Base-by-base conservation (phyloP, 352 stramenopile genomes). In the Pythium folliculosum region DNA sequence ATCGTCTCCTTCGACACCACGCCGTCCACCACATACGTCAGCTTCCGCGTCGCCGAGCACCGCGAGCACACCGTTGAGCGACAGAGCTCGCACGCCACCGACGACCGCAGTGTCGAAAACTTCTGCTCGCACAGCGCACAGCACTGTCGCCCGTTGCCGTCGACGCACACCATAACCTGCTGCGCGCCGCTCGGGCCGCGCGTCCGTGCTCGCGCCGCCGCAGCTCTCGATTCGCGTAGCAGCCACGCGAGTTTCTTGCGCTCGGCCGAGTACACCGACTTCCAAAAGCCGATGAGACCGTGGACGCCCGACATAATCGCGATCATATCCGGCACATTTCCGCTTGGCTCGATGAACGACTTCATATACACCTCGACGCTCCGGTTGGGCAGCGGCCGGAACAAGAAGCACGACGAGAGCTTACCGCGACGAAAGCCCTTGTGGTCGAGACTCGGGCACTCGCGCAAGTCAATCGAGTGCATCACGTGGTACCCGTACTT, bases 401-500 rank as follows among this genome's bases (percentile, higher is more conserved):
- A 68, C 30, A 74, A 22, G 35, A 64, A 67, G 23, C 67, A 74
- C 5, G 45, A 52, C 16, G 67, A 70, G 16, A 66, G n/a, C 17
- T 57, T 43, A 21, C 37, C 44, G 5, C 67, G 67, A 1, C 69
- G 17, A 23, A 74, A 54, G 2, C 49, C 55, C 12, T 51, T 22
- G 17, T 52, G 47, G 21, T 25, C 12, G 4, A 74, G 37, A 32
- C 27, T 16, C 4, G 45, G 53, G 50, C 55, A 69, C 43, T 64
- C 23, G 0, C 65, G 68, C 47, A 77, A 48, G 7, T 81, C 76
- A 16, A 83, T 62, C 30, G 76, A 83, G 49, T 83, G 76, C 57
- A 75, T 64, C 22, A 76, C 54, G 27, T 77, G 64, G 56, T 69
- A 83, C 17, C 76, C 76, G 30, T 81, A 76, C 48, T 72, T 60